phyloP scores from a whole-genome alignment of 495 filamentous ascomycete species.

The Annulohypoxylon moriforme region DNA sequence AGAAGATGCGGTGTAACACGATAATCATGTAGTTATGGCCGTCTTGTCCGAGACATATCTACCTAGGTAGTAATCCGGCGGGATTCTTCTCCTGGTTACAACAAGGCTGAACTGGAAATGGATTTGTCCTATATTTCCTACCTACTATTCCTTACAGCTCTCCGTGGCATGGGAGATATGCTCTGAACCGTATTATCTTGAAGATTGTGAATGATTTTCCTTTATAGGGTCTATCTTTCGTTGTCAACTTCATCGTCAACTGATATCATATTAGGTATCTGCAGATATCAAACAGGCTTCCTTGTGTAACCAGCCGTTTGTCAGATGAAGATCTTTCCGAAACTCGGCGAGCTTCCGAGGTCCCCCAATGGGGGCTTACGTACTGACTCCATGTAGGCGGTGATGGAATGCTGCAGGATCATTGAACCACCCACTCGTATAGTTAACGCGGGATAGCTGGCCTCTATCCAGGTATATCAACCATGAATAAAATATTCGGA shows the following conservation, averaged over 20 bases:
- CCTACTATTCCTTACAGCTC: too few species aligned
- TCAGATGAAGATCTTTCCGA: background rate
- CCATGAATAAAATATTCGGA: conserved; percentile 13
- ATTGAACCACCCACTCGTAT: background rate
- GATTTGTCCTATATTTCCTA: too few species aligned
- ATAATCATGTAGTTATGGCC: background rate
- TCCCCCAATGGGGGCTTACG: background rate
- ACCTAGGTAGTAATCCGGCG: background rate
- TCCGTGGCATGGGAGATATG: too few species aligned
- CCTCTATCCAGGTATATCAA: conserved; percentile 6
- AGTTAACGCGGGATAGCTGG: conserved; percentile 1
- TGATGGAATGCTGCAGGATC: conserved; percentile 1
- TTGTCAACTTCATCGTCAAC: background rate
- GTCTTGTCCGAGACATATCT: conserved; percentile 1
- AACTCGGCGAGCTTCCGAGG: background rate
- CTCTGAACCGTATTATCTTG: too few species aligned
- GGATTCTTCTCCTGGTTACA: background rate
- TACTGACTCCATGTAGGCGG: background rate
- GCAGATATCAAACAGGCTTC: background rate
- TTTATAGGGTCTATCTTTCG: background rate
- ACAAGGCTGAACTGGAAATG: conserved; percentile 10
- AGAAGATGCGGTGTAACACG: background rate
- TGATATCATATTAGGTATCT: background rate
- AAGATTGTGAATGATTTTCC: too few species aligned
- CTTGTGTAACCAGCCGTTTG: background rate